Base-by-base conservation (phyloP, 1,284 basidiomycete genomes). In the Sanghuangporus weigelae region DNA sequence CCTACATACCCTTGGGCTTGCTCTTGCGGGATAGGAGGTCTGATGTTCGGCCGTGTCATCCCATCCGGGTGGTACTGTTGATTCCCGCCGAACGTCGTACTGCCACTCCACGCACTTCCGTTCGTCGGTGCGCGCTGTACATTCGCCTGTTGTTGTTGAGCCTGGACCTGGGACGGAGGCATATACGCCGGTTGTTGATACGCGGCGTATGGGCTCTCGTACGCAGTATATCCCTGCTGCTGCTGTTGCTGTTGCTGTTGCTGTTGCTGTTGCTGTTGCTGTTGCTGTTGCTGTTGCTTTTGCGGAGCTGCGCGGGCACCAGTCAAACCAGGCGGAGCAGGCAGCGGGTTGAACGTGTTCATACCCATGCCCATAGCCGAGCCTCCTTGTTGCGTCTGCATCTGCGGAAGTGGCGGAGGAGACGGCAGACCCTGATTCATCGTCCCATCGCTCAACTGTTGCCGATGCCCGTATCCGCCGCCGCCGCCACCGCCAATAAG, bases 161-260 rank as follows among this genome's bases (percentile, higher is more conserved):
- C 31, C 23, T 26, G 44, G n/a, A 19, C 8, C 40, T 3, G 40
- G 36, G 57, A 31, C 16, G 40, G 39, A 40, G 55, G 21, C 48
- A 50, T 50, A 35, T 36, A 21, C 38, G 36, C 48, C 3, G 58
- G 48, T 26, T 59, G 42, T n/a, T 60, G 58, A 40, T 60, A 60
- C 19, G 58, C 49, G 0, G 58, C 58, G 48, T 60, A 60, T 11
- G 58, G 58, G 21, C 49, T 60, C 48, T 60, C 58, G 12, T 60
- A 57, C 3, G 26, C 26, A 14, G 1, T 10, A 31, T 54, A 58
- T 19, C 57, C 7, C 26, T 31, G 26, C 26, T 31, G 26, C 3
- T 31, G 26, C 26, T 31, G n/a, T n/a, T n/a, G 26, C 26, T 31
- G 26, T 5, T 31, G 23, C 23, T 26, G 23, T 26, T 26, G 23